Evolutionary conservation across 257 asterid species (phyloP), one percentile per base, ranked within the genome.

Genomic region (Verbena officinalis): DNA sequence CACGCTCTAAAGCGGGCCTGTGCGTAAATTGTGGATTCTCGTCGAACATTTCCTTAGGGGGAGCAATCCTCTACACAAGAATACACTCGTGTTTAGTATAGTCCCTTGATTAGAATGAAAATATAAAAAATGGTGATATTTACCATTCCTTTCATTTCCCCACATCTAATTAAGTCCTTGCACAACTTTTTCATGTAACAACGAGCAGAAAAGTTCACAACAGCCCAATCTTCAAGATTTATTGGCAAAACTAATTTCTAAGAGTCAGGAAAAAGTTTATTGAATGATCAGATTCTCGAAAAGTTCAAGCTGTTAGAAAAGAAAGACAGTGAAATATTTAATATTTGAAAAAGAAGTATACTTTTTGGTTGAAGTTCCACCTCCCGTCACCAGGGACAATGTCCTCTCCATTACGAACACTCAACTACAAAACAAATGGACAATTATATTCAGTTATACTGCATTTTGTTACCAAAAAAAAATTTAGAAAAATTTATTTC

Each of bases 321-420:
- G n/a, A n/a, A n/a, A n/a, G n/a, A n/a, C n/a, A n/a, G n/a, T n/a
- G 4, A 27, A 27, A 27, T 27, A 5, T 27, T 36, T 36, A 36
- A 36, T 36, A 36, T 36, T 9, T 36, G 11, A 3, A 13, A 36
- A 68, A 58, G 44, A 63, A 45, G 15, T 33, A 44, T 77, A 86
- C 96, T 90, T 83, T 89, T 20, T 78, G 69, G 40, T 89, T 89
- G 61, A 89, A 84, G 64, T 89, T 89, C 96, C 96, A 89, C 14
- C 82, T 73, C 10, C 95, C 96, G 20, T 73, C 78, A 3, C 80
- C 73, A 1, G 93, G 90, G 27, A 71, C 27, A 42, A 82, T 65
- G 34, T 72, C 77, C 30, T 77, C 87, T 3, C 79, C 79, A 6
- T 60, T 77, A 8, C 96, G 95, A 3, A 79, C 84, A 64, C 40